Evolutionary conservation across 208 protist genomes (phyloP).

Genomic region (Leishmania tarentolae): DNA sequence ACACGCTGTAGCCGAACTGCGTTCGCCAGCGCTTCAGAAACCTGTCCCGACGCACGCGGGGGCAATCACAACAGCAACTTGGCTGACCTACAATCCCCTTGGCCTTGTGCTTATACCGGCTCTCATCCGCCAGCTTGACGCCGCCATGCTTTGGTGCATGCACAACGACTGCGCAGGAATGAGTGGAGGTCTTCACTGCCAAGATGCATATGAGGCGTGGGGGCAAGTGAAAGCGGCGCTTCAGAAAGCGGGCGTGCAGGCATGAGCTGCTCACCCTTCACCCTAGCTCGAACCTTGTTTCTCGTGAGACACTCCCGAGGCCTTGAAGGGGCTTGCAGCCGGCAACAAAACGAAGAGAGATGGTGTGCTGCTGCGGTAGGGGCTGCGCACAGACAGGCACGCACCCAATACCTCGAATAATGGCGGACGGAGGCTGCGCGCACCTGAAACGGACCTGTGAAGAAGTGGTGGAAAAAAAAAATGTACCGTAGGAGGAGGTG

Average conservation of each 20-base stretch:
- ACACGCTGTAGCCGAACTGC: not conserved
- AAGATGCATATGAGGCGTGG: slow-evolving; percentile 1
- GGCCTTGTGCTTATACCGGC: slow-evolving; percentile 19
- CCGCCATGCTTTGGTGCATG: not conserved
- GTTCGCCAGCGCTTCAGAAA: not conserved
- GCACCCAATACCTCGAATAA: too few relatives aligned
- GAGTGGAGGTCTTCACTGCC: not conserved
- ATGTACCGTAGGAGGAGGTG: too few relatives aligned
- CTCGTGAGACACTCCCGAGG: not conserved
- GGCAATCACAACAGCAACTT: slow-evolving; percentile 5
- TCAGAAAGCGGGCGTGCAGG: slow-evolving; percentile 11
- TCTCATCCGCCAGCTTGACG: slow-evolving; percentile 1
- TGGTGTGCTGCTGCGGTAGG: not conserved
- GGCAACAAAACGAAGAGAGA: not conserved
- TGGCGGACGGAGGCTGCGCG: not conserved
- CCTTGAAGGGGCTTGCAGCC: not conserved
- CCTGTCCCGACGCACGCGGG: not conserved
- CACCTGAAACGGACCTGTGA: not conserved
- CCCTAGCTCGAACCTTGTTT: not conserved
- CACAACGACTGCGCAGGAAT: not conserved
- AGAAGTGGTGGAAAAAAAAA: not conserved
- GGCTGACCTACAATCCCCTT: slow-evolving; percentile 24
- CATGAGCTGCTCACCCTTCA: not conserved
- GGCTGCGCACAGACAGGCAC: not conserved
- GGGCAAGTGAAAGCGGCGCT: not conserved